phyloP scores from a whole-genome alignment of 345 rosid genomes.

The Draba incana region DNA sequence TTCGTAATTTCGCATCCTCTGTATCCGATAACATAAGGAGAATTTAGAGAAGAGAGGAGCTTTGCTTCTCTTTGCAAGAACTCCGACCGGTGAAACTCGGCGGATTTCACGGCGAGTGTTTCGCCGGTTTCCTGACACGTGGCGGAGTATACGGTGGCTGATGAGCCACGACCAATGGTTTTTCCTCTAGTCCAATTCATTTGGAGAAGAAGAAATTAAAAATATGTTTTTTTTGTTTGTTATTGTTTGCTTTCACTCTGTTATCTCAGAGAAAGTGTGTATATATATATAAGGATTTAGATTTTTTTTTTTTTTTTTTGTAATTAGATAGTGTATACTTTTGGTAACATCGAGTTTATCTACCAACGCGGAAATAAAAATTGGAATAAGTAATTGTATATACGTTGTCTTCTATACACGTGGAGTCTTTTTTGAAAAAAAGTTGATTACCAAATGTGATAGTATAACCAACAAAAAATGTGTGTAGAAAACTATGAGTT shows the following conservation, averaged over 20 bases:
- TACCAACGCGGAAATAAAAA: conserved; percentile 18
- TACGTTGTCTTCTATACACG: conserved; percentile 27
- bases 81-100: conserved; percentile 46
- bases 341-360: conserved; percentile 46
- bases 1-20: conserved; percentile 56
- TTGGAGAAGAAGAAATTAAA: conserved; percentile 14
- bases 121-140: conserved; percentile 46
- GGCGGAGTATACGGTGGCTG: conserved; percentile 72
- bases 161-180: conserved; percentile 68
- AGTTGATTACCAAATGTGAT: conserved; percentile 37
- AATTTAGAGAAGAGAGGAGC: conserved; percentile 52
- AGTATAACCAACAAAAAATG: conserved; percentile 28
- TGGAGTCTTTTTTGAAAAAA: conserved; percentile 19
- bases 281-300: conserved; percentile 30
- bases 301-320: background rate
- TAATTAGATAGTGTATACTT: conserved; percentile 42
- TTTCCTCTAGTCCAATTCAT: conserved; percentile 78
- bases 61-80: conserved; percentile 59
- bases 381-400: conserved; percentile 12
- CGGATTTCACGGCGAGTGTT: conserved; percentile 67
- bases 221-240: background rate
- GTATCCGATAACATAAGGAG: conserved; percentile 59
- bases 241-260: conserved; percentile 34
- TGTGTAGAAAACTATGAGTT: no score
- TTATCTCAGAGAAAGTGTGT: conserved; percentile 2